phyloP scores from a whole-genome alignment of 1,284 basidiomycete genomes.

The Heterobasidion parviporum region DNA sequence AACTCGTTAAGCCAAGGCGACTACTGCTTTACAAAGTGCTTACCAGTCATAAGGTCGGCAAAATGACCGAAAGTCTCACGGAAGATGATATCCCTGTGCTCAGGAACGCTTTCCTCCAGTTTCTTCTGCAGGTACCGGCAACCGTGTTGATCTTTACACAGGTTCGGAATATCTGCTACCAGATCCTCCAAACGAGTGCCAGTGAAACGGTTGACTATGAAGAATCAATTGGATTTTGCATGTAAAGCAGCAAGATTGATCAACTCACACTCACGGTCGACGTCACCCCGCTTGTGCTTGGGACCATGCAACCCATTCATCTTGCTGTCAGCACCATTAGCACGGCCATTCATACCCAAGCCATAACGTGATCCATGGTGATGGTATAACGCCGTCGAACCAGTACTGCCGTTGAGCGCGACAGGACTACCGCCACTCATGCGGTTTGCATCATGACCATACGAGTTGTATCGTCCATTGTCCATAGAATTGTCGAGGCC shows the following conservation, averaged over 20 bases:
- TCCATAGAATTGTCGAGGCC: slow-evolving; percentile 46
- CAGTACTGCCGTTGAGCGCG: slow-evolving; percentile 44
- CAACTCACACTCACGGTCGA: slow-evolving; percentile 76
- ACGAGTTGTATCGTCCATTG: slow-evolving; percentile 49
- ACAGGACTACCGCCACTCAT: slow-evolving; percentile 25
- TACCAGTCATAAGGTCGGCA: slow-evolving; percentile 96
- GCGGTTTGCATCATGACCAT: slow-evolving; percentile 50
- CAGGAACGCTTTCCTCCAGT: slow-evolving; percentile 89
- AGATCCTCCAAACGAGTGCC: slow-evolving; percentile 94
- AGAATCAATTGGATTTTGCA: slow-evolving; percentile 1
- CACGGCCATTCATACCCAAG: slow-evolving; percentile 48
- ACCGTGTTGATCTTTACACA: slow-evolving; percentile 99
- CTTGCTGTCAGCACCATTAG: slow-evolving; percentile 50
- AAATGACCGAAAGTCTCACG: slow-evolving; percentile 97
- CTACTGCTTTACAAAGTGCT: slow-evolving; percentile 12
- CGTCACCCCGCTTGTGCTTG: slow-evolving; percentile 89
- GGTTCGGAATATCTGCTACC: slow-evolving; percentile 84
- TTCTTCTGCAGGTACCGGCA: slow-evolving; percentile 99
- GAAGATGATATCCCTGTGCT: slow-evolving; percentile 99
- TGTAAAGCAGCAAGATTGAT: neutral
- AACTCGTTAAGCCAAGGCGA: neutral
- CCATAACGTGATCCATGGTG: slow-evolving; percentile 74
- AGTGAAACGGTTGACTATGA: slow-evolving; percentile 84
- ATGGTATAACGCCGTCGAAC: slow-evolving; percentile 76
- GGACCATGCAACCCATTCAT: slow-evolving; percentile 86